Percentiles rank a stretch among this genome's conserved stretches.
These are phyloP conservation scores for Spizellomyces punctatus DNA, from an alignment of 192 early-diverging fungal species.

Conservation along the genomic window DNA sequence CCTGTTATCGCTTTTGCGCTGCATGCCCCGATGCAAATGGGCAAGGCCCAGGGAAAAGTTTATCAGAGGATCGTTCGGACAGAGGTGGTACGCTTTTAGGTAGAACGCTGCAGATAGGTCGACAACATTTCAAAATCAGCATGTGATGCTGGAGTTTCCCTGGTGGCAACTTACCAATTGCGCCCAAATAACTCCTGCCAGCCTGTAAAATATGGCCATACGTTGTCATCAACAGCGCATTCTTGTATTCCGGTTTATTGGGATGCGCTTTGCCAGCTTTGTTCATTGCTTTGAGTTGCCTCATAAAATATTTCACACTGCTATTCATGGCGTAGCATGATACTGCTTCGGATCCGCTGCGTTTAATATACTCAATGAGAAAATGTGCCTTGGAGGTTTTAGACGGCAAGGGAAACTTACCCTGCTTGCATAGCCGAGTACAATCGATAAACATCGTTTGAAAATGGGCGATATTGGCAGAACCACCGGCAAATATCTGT, in stretches of 20 bases:
- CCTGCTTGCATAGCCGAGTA: conserved; percentile 50
- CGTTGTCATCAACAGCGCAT: conserved; percentile 52
- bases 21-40: conserved; percentile 67
- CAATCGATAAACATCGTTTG: conserved; percentile 52
- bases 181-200: conserved; percentile 55
- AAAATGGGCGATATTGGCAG: conserved; percentile 10
- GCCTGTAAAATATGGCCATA: conserved; percentile 65
- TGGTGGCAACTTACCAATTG: conserved; percentile 53
- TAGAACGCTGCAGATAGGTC: conserved; percentile 40
- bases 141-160: background rate
- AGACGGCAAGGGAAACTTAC: conserved; percentile 16
- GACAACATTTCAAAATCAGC: background rate
- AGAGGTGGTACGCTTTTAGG: conserved; percentile 55
- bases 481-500: conserved; percentile 39
- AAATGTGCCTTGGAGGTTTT: background rate
- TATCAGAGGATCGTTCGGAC: conserved; percentile 69
- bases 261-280: conserved; percentile 20
- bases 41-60: conserved; percentile 65
- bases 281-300: conserved; percentile 54
- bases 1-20: conserved; percentile 69
- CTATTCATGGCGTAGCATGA: conserved; percentile 48
- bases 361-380: background rate
- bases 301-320: conserved; percentile 58
- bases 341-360: conserved; percentile 45
- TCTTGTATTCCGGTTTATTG: conserved; percentile 28